Evolutionary conservation across 352 stramenopile species (phyloP).

Genomic region (Globisporangium cederbergense): DNA sequence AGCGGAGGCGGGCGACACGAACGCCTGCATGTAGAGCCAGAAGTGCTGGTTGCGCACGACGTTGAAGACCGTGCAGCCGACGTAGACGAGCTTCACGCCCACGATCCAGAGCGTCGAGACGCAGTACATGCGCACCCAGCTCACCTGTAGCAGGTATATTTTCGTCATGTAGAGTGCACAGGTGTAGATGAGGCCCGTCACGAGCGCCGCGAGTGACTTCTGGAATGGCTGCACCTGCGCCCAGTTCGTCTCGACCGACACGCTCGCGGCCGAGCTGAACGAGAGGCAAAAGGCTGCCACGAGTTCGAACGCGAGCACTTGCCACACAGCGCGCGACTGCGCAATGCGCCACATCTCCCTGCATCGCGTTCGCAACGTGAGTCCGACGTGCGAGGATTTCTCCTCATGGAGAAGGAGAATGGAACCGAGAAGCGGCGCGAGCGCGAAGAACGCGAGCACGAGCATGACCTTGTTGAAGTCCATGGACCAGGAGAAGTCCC

Average conservation of each 20-base stretch:
- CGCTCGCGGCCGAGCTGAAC: conserved; percentile 42
- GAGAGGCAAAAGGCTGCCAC: conserved; percentile 51
- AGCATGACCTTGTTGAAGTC: conserved; percentile 39
- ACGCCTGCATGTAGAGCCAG: conserved; percentile 56
- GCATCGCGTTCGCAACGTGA: conserved; percentile 27
- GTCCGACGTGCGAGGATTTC: conserved; percentile 16
- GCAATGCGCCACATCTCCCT: conserved; percentile 57
- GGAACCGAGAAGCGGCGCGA: conserved; percentile 41
- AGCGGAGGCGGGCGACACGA: conserved; percentile 47
- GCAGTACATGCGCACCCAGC: conserved; percentile 53
- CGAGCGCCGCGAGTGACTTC: conserved; percentile 37
- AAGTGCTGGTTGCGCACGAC: conserved; percentile 65
- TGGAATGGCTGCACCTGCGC: conserved; percentile 47
- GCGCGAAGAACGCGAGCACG: conserved; percentile 28
- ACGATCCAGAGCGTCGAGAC: conserved; percentile 53
- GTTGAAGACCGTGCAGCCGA: conserved; percentile 48
- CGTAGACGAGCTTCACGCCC: conserved; percentile 40
- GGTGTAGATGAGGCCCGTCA: conserved; percentile 56
- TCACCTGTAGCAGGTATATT: conserved; percentile 45
- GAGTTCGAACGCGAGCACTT: conserved; percentile 68
- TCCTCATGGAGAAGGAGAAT: conserved; percentile 63
- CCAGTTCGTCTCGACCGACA: conserved; percentile 61
- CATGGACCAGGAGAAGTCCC: conserved; percentile 43
- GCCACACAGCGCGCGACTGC: conserved; percentile 71
- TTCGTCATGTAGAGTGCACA: conserved; percentile 52